Evolutionary conservation across 768 basidiomycete genomes (phyloP).

Genomic region (Mycena chlorophos): DNA sequence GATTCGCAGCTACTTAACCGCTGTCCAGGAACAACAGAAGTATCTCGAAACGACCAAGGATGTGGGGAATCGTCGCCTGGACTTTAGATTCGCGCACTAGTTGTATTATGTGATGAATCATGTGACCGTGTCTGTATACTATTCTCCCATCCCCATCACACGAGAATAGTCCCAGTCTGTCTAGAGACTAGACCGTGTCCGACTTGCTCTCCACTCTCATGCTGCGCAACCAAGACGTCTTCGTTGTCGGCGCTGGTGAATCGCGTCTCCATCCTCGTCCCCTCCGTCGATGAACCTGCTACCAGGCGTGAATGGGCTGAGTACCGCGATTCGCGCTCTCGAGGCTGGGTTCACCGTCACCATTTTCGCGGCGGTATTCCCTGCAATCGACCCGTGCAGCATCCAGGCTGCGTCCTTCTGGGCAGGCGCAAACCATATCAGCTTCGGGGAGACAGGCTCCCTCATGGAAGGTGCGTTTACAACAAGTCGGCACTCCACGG

Average conservation of each 20-base stretch:
- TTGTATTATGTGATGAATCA: neutral
- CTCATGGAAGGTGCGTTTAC: neutral
- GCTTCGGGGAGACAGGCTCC: neutral
- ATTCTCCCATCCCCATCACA: neutral
- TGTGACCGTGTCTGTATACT: neutral
- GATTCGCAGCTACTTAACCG: too few relatives aligned
- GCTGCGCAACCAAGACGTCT: neutral
- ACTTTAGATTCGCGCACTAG: constrained; percentile 63
- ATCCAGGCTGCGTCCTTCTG: constrained; percentile 54
- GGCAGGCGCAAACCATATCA: constrained; percentile 35
- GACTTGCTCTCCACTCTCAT: neutral
- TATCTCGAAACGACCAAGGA: constrained; percentile 63
- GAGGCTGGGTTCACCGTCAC: constrained; percentile 49
- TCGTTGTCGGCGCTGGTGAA: constrained; percentile 15
- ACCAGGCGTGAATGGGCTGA: constrained; percentile 55
- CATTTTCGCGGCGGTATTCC: constrained; percentile 53
- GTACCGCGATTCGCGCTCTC: constrained; percentile 52
- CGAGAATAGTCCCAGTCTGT: neutral
- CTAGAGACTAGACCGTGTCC: neutral
- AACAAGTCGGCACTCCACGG: too few relatives aligned
- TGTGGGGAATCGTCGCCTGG: constrained; percentile 59
- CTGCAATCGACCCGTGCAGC: constrained; percentile 44
- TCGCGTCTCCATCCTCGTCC: neutral
- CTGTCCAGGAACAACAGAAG: constrained; percentile 47
- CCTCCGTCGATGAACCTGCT: neutral